phyloP scores from a whole-genome alignment of 2,329 filamentous ascomycete species.

The Amylocarpus encephaloides region DNA sequence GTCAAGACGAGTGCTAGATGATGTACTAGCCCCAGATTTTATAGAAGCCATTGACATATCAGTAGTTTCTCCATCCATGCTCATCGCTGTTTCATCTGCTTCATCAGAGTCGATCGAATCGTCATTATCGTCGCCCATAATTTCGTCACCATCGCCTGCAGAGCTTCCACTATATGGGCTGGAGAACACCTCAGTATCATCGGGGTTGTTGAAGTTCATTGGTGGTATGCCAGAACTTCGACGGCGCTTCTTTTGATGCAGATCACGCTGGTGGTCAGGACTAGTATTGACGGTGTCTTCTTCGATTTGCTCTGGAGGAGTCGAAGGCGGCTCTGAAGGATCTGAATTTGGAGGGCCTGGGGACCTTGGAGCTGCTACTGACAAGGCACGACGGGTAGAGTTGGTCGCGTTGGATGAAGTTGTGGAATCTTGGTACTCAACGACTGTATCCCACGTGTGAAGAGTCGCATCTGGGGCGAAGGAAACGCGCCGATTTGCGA shows the following conservation, averaged over 20 bases:
- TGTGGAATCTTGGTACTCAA: slow-evolving; percentile 87
- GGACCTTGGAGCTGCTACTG: slow-evolving; percentile 27
- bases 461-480: slow-evolving; percentile 96
- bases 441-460: slow-evolving; percentile 85
- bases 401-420: slow-evolving; percentile 68
- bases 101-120: slow-evolving; percentile 42
- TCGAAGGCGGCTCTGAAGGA: slow-evolving; percentile 52
- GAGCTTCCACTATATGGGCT: slow-evolving; percentile 66
- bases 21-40: slow-evolving; percentile 51
- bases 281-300: slow-evolving; percentile 52
- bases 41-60: slow-evolving; percentile 59
- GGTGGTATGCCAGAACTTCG: slow-evolving; percentile 62
- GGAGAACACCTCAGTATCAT: slow-evolving; percentile 58
- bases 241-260: slow-evolving; percentile 55
- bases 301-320: slow-evolving; percentile 55
- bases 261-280: slow-evolving; percentile 58
- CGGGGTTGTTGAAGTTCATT: slow-evolving; percentile 57
- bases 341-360: slow-evolving; percentile 37
- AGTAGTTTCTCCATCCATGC: slow-evolving; percentile 66
- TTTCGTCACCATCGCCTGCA: slow-evolving; percentile 39
- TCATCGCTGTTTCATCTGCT: slow-evolving; percentile 75
- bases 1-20: slow-evolving; percentile 69
- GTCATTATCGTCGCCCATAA: slow-evolving; percentile 38
- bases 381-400: slow-evolving; percentile 67
- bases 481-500: slow-evolving; percentile 88